These are phyloP conservation scores for Aegilops umbellulata DNA, from an alignment of 176 grass and related monocot species.

Conservation along the genomic window DNA sequence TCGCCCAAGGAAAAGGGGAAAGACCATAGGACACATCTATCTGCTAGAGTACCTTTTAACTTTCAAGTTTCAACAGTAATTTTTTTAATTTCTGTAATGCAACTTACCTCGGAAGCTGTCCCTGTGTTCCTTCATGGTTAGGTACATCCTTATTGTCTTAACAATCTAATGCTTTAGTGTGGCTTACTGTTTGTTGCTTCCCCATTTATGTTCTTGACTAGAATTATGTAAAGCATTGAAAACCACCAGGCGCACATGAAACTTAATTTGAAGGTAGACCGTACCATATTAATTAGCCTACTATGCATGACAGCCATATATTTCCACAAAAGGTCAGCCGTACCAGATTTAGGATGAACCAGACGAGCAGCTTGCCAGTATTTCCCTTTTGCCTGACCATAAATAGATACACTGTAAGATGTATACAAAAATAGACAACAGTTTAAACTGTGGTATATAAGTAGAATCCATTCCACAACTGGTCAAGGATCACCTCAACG, in stretches of 20 bases:
- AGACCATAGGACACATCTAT: not conserved
- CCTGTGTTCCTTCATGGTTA: not conserved
- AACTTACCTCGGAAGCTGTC: not conserved
- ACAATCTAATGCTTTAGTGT: not conserved
- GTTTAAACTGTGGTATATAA: not conserved
- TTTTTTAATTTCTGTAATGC: not conserved
- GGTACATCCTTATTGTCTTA: not conserved
- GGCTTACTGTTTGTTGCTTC: not conserved
- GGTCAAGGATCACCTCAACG: slow-evolving; percentile 3
- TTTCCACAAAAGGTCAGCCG: slow-evolving; percentile 11
- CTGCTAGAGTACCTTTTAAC: not conserved
- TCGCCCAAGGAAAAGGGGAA: not conserved
- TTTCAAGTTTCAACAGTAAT: not conserved
- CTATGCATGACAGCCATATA: not conserved
- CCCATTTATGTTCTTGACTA: not conserved
- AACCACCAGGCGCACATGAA: not conserved
- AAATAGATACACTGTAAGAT: slow-evolving; percentile 24
- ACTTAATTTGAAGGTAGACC: no score
- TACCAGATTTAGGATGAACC: slow-evolving; percentile 35
- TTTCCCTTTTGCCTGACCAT: slow-evolving; percentile 34
- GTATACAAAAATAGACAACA: not conserved
- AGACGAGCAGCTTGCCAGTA: slow-evolving; percentile 23
- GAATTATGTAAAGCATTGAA: not conserved
- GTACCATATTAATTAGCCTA: no score
- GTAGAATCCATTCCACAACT: not conserved